Evolutionary conservation across 208 protist species (phyloP), one percentile per base, ranked within the genome.

Genomic region (Acanthamoeba culbertsoni): DNA sequence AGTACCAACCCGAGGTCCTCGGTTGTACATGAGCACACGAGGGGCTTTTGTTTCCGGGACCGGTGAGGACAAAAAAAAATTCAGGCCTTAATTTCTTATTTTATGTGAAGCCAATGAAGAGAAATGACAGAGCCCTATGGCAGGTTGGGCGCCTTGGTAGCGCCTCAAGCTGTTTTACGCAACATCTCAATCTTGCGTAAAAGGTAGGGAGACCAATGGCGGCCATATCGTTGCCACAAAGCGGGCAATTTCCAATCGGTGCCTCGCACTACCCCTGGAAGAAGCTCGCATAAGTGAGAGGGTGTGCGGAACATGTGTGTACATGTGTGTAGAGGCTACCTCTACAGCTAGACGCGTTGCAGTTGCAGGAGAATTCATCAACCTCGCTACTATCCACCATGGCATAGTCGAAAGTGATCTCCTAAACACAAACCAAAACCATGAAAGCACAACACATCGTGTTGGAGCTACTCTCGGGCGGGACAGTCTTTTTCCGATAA

Each of bases 361-460:
- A 91, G 55, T 71, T 91, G 55, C 84, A 91, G 7, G 48, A 46
- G 42, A 91, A 91, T 26, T 91, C 84, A 46, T 91, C 84, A 33
- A 91, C 84, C 28, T 91, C 84, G 55, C 84, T 65, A 20, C 84
- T 71, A 28, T 91, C 84, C 3, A 40, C 59, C 8, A 37, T 91
- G 26, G 84, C 63, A 43, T 91, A 91, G 59, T 91, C 84, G 35
- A 91, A 91, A 4, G 84, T 91, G 31, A 91, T 91, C 42, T 91
- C 84, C 84, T 91, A n/a, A n/a, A n/a, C n/a, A n/a, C n/a, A n/a
- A n/a, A n/a, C n/a, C n/a, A n/a, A n/a, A n/a, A n/a, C n/a, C n/a
- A n/a, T n/a, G n/a, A n/a, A n/a, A n/a, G n/a, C n/a, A n/a, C n/a
- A n/a, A n/a, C n/a, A n/a, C n/a, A n/a, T n/a, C n/a, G n/a, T n/a